Conservation (phyloP, 2,329 filamentous ascomycete species). For the Nothomitra cinnamomea region DNA sequence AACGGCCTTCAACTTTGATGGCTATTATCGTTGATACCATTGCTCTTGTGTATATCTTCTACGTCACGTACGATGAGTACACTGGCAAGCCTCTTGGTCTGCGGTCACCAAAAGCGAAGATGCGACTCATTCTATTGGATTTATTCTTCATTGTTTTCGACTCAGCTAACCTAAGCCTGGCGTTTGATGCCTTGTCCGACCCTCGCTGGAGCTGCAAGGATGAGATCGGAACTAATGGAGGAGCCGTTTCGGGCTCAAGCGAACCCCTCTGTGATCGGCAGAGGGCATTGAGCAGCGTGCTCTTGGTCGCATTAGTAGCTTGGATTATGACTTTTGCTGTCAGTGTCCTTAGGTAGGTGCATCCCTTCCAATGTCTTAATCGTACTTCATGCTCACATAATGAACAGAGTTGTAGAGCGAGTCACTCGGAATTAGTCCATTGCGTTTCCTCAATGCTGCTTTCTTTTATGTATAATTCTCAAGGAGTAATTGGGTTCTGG, state of each 20-base stretch:
- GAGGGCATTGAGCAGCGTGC: slow-evolving; percentile 57
- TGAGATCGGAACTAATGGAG: slow-evolving; percentile 7
- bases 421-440: slow-evolving; percentile 18
- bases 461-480: neutral
- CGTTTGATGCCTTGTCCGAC: slow-evolving; percentile 65
- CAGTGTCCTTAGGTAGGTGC: slow-evolving; percentile 50
- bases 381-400: neutral
- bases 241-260: slow-evolving; percentile 9
- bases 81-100: slow-evolving; percentile 83
- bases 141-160: slow-evolving; percentile 96
- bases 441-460: neutral
- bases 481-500: neutral
- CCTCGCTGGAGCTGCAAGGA: slow-evolving; percentile 37
- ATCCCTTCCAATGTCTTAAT: neutral
- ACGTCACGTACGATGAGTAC: slow-evolving; percentile 95
- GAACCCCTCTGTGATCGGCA: slow-evolving; percentile 40
- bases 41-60: slow-evolving; percentile 76
- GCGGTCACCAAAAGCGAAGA: slow-evolving; percentile 68
- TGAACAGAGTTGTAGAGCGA: slow-evolving; percentile 35
- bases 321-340: slow-evolving; percentile 85
- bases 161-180: slow-evolving; percentile 77
- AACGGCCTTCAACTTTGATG: slow-evolving; percentile 67
- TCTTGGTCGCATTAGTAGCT: slow-evolving; percentile 67
- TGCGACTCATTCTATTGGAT: slow-evolving; percentile 77
- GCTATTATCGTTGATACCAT: slow-evolving; percentile 79